Evolutionary conservation across 495 filamentous ascomycete species (phyloP).

Genomic region (Collariella sp.): DNA sequence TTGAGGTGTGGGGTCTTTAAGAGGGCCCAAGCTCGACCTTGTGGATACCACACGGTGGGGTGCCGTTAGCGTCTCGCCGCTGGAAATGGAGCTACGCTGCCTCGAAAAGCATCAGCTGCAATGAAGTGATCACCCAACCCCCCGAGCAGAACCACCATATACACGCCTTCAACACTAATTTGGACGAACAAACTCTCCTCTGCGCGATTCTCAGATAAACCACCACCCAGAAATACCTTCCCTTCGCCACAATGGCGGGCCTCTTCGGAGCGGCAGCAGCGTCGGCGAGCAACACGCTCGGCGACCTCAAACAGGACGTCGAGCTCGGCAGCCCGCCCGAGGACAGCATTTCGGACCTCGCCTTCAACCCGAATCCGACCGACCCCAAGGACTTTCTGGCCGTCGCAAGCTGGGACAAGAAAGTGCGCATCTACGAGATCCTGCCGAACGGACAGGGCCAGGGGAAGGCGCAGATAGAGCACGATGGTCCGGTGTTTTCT

Average conservation of each 20-base stretch:
- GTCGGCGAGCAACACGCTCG: constrained; percentile 59
- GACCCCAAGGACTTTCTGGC: constrained; percentile 62
- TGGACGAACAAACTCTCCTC: too few species aligned
- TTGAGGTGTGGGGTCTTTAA: constrained; percentile 1
- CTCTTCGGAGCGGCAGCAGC: constrained; percentile 57
- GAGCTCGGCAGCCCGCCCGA: constrained; percentile 65
- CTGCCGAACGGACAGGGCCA: constrained; percentile 57
- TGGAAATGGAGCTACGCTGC: not conserved
- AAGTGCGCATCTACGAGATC: constrained; percentile 84
- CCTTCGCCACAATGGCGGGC: constrained; percentile 43
- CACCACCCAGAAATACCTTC: not conserved
- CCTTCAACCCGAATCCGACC: constrained; percentile 55
- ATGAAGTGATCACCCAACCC: too few species aligned
- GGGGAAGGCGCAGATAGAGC: constrained; percentile 63
- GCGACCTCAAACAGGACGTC: constrained; percentile 86
- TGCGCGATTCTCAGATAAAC: not conserved
- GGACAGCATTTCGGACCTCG: constrained; percentile 75
- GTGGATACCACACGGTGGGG: not conserved
- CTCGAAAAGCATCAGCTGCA: not conserved
- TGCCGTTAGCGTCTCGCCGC: not conserved
- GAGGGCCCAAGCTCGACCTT: constrained; percentile 1
- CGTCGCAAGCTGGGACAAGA: constrained; percentile 86
- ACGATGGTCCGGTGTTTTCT: constrained; percentile 65
- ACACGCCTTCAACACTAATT: too few species aligned
- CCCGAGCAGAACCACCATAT: too few species aligned